A percentile compares a stretch with the other conserved stretches of the same genome.
phyloP scores from a whole-genome alignment of 2,329 filamentous ascomycete species.

The Periconia macrospinosa region DNA sequence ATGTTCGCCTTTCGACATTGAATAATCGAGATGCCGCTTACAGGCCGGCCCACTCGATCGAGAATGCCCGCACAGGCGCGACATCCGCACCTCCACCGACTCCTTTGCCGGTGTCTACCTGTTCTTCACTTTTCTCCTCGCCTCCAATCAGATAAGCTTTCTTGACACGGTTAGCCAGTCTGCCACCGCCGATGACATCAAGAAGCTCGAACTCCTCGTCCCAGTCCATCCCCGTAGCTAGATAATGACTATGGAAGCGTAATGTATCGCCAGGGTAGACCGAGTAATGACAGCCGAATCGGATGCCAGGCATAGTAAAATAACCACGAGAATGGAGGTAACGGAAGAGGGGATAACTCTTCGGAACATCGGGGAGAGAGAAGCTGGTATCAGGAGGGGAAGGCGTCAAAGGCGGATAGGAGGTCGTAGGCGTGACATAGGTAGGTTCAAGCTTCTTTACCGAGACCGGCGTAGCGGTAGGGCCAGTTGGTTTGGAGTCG shows the following conservation, averaged over 20 bases:
- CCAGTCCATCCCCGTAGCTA: conserved; percentile 83
- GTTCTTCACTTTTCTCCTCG: conserved; percentile 34
- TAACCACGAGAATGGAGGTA: conserved; percentile 79
- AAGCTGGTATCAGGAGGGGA: conserved; percentile 13
- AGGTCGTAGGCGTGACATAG: conserved; percentile 51
- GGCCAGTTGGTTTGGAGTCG: conserved; percentile 16
- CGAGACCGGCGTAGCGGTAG: conserved; percentile 12
- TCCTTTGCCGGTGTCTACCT: conserved; percentile 21
- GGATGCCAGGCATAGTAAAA: conserved; percentile 86
- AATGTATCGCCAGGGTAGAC: conserved; percentile 95
- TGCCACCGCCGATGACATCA: conserved; percentile 81
- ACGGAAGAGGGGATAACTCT: conserved; percentile 71
- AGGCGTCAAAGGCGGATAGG: conserved; percentile 41
- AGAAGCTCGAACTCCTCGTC: conserved; percentile 82
- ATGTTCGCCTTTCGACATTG: not conserved
- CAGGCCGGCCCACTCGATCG: conserved; percentile 93
- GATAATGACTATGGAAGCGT: conserved; percentile 92
- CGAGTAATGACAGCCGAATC: conserved; percentile 92
- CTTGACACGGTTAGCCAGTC: conserved; percentile 92
- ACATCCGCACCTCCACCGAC: conserved; percentile 44
- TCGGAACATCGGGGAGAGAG: conserved; percentile 39
- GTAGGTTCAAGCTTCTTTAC: conserved; percentile 27
- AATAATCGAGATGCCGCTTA: conserved; percentile 51
- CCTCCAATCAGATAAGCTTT: conserved; percentile 91
- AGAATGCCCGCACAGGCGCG: conserved; percentile 68